Percentiles rank a stretch among this genome's conserved stretches.
Evolutionary conservation across 2,329 filamentous ascomycete species (phyloP).

Genomic region (Scolecobasidium constrictum): DNA sequence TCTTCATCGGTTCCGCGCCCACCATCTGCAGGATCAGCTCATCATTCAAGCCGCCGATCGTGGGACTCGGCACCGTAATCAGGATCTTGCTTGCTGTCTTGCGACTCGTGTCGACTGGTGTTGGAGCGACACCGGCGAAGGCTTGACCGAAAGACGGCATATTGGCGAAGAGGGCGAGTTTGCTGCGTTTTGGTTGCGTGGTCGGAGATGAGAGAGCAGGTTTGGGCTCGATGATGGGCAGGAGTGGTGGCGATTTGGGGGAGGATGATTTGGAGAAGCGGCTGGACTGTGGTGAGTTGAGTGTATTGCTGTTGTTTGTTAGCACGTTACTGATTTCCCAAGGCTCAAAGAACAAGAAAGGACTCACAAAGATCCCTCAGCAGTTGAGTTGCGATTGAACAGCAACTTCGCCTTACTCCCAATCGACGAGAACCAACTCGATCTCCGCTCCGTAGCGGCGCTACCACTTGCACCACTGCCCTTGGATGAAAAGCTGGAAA

Average conservation of each 20-base stretch:
- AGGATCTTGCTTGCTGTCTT: too few species aligned
- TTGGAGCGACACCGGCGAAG: neutral
- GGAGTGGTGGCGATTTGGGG: too few species aligned
- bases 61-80: too few species aligned
- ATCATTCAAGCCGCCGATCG: too few species aligned
- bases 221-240: neutral
- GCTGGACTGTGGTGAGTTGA: too few species aligned
- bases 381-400: neutral
- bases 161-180: neutral
- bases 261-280: too few species aligned
- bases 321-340: too few species aligned
- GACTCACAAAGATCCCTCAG: neutral
- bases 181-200: neutral
- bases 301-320: too few species aligned
- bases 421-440: neutral
- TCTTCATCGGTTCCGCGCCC: too few species aligned
- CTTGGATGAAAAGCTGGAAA: constrained; percentile 1
- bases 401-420: neutral
- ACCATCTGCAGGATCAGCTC: too few species aligned
- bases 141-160: neutral
- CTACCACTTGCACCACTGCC: neutral
- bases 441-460: neutral
- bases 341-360: too few species aligned
- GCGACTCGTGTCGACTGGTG: too few species aligned
- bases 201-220: neutral